A percentile compares a stretch with the other conserved stretches of the same genome.
These are phyloP conservation scores for Amylocystis lapponica DNA, from an alignment of 768 basidiomycete genomes.

Conservation along the genomic window DNA sequence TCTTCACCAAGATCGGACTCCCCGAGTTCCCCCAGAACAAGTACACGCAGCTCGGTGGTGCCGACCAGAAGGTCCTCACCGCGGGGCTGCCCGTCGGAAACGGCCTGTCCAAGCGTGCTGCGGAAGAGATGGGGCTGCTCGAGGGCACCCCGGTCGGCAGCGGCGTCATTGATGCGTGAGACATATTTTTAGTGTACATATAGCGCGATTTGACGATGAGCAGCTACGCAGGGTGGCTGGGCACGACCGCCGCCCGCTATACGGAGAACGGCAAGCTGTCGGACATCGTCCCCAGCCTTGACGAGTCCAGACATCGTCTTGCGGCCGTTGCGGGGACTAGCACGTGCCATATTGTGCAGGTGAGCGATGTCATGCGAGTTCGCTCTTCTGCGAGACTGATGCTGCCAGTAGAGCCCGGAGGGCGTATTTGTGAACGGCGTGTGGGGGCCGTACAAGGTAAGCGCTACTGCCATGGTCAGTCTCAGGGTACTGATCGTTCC, in stretches of 20 bases:
- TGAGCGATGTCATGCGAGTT: conserved; percentile 29
- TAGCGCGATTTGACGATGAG: conserved; percentile 3
- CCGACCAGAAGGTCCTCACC: conserved; percentile 58
- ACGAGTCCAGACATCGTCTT: conserved; percentile 75
- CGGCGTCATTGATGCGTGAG: conserved; percentile 91
- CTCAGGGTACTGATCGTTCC: too few relatives aligned
- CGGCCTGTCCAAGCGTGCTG: conserved; percentile 74
- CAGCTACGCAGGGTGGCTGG: conserved; percentile 95
- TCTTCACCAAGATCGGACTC: conserved; percentile 84
- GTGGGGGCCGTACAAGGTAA: conserved; percentile 85
- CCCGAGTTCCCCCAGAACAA: conserved; percentile 58
- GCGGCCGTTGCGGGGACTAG: conserved; percentile 95
- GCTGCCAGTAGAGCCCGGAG: conserved; percentile 53
- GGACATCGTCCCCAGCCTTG: conserved; percentile 49
- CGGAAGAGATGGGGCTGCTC: conserved; percentile 76
- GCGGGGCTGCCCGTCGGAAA: conserved; percentile 83
- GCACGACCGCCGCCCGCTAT: conserved; percentile 83
- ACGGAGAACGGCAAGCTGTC: conserved; percentile 44
- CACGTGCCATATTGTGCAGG: conserved; percentile 93
- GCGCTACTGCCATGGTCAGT: conserved; percentile 6
- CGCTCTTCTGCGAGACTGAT: background rate
- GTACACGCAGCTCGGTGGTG: conserved; percentile 71
- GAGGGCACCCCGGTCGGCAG: conserved; percentile 92
- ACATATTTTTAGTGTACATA: too few relatives aligned
- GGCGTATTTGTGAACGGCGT: conserved; percentile 87